Evolutionary conservation across 768 basidiomycete species (phyloP), one percentile per base, ranked within the genome.

Genomic region (Russula lepida): DNA sequence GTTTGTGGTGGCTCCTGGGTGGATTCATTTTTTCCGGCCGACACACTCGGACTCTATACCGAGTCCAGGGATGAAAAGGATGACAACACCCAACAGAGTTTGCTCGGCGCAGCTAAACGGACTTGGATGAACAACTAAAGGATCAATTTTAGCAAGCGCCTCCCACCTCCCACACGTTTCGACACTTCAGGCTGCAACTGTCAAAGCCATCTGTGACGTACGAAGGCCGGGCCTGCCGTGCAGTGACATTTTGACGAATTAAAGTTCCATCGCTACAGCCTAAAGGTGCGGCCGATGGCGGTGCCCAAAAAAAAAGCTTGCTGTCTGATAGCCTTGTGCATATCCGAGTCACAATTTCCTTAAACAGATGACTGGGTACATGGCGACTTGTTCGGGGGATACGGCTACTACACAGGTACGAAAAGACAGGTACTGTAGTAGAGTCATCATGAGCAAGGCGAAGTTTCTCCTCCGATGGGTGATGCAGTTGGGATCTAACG

Each of bases 401-500:
- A 19, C 27, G 33, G 13, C 30, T 19, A 44, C 19, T 17, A 44
- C 41, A n/a, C 11, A 4, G 19, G 43, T 35, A 54, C 44, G 32
- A 27, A 39, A 30, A 4, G 3, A 21, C 27, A 28, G 9, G 4
- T 57, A 3, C 39, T 37, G 35, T 37, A 13, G 51, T 47, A 49
- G 39, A 5, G 4, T 6, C 23, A n/a, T 15, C 17, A 25, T 19
- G 11, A 27, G 9, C 19, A 32, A 12, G 9, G 4, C 30, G 21
- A 50, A 19, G 48, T 19, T 32, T n/a, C 28, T 17, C 37, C 30
- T 23, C 28, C 12, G 32, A 5, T n/a, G 6, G 5, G 28, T 21
- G n/a, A 15, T 21, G 28, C 41, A 6, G 21, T 32, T 27, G 35
- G 30, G 25, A 63, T 64, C 66, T 65, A 72, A 33, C 78, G 75